These are phyloP conservation scores for Exophiala spinifera DNA, from an alignment of 2,329 filamentous ascomycete species.

Conservation along the genomic window DNA sequence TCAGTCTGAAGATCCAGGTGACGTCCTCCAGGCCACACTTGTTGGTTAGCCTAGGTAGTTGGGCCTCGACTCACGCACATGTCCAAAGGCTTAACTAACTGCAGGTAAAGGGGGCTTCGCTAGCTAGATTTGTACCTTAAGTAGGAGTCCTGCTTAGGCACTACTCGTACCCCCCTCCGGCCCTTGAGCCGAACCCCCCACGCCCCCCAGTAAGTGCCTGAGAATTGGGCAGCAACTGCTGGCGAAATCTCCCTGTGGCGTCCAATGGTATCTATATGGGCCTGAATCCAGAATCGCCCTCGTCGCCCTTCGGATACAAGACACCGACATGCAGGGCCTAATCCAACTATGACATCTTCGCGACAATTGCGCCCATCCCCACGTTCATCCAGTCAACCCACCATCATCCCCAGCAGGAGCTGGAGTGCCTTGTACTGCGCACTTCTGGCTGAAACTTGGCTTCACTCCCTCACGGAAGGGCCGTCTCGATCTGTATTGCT, in stretches of 20 bases:
- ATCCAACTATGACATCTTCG: background rate
- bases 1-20: too few relatives aligned
- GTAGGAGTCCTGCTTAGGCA: too few relatives aligned
- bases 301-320: background rate
- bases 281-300: background rate
- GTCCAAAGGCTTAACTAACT: too few relatives aligned
- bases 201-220: too few relatives aligned
- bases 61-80: too few relatives aligned
- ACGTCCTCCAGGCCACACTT: too few relatives aligned
- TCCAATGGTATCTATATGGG: background rate
- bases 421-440: background rate
- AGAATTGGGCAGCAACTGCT: too few relatives aligned
- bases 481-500: background rate
- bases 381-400: background rate
- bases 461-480: background rate
- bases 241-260: background rate
- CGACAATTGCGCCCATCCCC: background rate
- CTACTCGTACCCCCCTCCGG: too few relatives aligned
- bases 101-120: too few relatives aligned
- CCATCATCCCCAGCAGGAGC: background rate
- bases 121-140: too few relatives aligned
- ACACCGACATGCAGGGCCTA: slow-evolving; percentile 2
- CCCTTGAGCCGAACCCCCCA: too few relatives aligned
- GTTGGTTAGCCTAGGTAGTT: too few relatives aligned
- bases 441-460: background rate